Evolutionary conservation across 2,329 filamentous ascomycete genomes (phyloP).

Genomic region (Apiospora kogelbergensis): DNA sequence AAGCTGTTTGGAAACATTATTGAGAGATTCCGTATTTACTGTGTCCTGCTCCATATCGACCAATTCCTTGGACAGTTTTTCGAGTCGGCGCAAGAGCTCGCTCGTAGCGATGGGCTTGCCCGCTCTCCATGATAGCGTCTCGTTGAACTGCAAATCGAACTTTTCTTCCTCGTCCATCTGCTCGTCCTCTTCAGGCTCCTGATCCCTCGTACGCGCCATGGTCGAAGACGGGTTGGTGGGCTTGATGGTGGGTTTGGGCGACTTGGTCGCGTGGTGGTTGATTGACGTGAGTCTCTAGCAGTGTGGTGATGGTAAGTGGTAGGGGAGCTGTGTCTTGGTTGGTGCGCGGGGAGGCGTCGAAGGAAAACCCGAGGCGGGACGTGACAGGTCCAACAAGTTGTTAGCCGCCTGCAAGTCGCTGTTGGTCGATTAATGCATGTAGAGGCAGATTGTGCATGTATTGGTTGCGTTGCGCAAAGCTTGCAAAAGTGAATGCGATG

Average conservation of each 20-base stretch:
- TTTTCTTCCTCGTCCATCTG: conserved; percentile 39
- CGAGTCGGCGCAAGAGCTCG: conserved; percentile 79
- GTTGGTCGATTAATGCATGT: conserved; percentile 1
- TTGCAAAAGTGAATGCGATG: neutral
- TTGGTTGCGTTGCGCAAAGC: neutral
- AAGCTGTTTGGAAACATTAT: conserved; percentile 80
- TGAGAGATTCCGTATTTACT: conserved; percentile 78
- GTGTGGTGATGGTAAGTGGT: neutral
- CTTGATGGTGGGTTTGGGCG: neutral
- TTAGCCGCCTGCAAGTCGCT: neutral
- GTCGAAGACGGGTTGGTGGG: neutral
- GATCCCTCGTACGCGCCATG: conserved; percentile 10
- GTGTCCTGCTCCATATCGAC: conserved; percentile 84
- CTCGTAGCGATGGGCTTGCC: conserved; percentile 84
- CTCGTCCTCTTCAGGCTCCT: conserved; percentile 28
- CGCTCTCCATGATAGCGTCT: conserved; percentile 86
- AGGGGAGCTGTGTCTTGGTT: neutral
- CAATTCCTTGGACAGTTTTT: conserved; percentile 79
- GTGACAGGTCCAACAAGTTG: neutral
- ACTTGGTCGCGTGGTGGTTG: neutral
- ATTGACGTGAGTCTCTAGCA: neutral
- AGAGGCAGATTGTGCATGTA: neutral
- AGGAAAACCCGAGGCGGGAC: conserved; percentile 2
- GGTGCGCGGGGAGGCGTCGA: conserved; percentile 4
- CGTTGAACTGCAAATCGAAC: conserved; percentile 70